A percentile compares a stretch with the other conserved stretches of the same genome.
Evolutionary conservation across 2,329 filamentous ascomycete genomes (phyloP).

Genomic region (Cladophialophora immunda): DNA sequence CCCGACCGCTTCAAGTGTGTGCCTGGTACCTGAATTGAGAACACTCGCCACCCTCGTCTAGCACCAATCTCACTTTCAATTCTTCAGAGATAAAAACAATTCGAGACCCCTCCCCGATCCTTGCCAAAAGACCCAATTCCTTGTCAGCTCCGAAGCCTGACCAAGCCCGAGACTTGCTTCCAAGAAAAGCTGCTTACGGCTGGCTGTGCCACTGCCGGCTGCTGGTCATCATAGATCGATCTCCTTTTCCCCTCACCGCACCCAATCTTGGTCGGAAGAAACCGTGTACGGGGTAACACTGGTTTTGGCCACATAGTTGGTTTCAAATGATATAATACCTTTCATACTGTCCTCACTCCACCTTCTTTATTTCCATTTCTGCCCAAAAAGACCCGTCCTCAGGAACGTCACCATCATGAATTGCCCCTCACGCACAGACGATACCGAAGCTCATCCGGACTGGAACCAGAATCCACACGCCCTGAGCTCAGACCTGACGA

Average conservation of each 20-base stretch:
- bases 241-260: conserved; percentile 14
- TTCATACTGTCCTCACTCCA: conserved; percentile 1
- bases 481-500: conserved; percentile 68
- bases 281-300: conserved; percentile 13
- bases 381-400: conserved; percentile 2
- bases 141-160: conserved; percentile 3
- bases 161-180: conserved; percentile 8
- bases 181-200: conserved; percentile 23
- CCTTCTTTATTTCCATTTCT: conserved; percentile 6
- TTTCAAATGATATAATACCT: conserved; percentile 8
- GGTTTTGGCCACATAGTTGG: conserved; percentile 4
- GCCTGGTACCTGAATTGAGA: conserved; percentile 18
- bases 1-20: conserved; percentile 10
- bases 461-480: conserved; percentile 70
- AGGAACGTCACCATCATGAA: conserved; percentile 61
- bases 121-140: background rate
- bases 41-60: background rate
- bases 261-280: conserved; percentile 14
- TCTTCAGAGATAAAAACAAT: background rate
- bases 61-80: background rate
- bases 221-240: conserved; percentile 12
- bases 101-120: background rate
- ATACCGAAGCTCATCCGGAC: conserved; percentile 59
- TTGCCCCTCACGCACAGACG: conserved; percentile 70
- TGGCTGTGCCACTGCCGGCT: conserved; percentile 17